Evolutionary conservation across 108 stramenopile species (phyloP).

Genomic region (Cyclostephanos tholiformis): DNA sequence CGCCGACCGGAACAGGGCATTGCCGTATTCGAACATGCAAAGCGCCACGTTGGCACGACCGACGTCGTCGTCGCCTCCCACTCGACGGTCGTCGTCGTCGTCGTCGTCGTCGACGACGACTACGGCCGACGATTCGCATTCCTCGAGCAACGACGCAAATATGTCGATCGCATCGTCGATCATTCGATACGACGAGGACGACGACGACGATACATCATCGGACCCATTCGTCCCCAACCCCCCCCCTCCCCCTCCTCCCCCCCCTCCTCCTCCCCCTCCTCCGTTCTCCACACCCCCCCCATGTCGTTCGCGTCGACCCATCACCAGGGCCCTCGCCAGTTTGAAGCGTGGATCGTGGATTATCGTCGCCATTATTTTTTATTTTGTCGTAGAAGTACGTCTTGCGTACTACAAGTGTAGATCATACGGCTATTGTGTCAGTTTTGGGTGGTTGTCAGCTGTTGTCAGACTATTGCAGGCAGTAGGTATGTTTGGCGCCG

Average conservation of each 20-base stretch:
- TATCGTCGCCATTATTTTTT: conserved; percentile 7
- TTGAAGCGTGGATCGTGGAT: conserved; percentile 6
- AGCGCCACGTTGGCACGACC: conserved; percentile 63
- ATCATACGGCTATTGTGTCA: too few relatives aligned
- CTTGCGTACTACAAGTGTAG: too few relatives aligned
- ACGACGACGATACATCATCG: conserved; percentile 25
- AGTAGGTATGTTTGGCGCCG: too few relatives aligned
- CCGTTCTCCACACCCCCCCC: not conserved
- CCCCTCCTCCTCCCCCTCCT: not conserved
- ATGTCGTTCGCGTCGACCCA: too few relatives aligned
- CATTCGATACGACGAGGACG: not conserved
- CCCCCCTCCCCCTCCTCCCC: too few relatives aligned
- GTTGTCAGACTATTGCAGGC: too few relatives aligned
- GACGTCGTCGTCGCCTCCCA: conserved; percentile 45
- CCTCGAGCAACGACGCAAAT: conserved; percentile 72
- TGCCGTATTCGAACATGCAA: conserved; percentile 83
- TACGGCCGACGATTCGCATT: conserved; percentile 35
- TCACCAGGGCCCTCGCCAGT: conserved; percentile 9
- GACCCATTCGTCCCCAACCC: too few relatives aligned
- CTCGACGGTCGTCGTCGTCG: too few relatives aligned
- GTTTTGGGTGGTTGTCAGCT: too few relatives aligned
- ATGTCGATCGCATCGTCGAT: conserved; percentile 64
- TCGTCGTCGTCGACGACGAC: too few relatives aligned
- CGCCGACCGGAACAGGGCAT: conserved; percentile 66
- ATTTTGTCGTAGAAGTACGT: too few relatives aligned